Conservation (phyloP, 805 yeast genomes). For the Sungouiella thailandica region DNA sequence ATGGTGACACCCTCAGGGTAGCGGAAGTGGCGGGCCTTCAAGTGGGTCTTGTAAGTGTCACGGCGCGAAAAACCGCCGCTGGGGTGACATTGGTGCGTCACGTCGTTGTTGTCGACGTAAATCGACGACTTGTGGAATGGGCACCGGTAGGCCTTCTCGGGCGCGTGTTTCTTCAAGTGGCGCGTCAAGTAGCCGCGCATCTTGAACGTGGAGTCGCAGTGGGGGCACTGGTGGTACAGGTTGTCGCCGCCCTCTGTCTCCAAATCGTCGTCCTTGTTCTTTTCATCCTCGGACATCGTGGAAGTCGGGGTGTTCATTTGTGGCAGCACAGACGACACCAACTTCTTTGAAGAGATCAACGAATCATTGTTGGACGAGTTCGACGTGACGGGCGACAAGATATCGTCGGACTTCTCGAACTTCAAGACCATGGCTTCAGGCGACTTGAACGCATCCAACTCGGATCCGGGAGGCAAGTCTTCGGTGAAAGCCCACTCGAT, state of each 20-base stretch:
- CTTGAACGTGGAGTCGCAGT: constrained; percentile 45
- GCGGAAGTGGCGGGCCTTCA: constrained; percentile 51
- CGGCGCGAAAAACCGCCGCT: constrained; percentile 56
- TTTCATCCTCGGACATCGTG: constrained; percentile 19
- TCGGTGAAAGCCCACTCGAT: constrained; percentile 55
- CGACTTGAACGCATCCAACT: constrained; percentile 24
- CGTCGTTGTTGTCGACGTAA: constrained; percentile 35
- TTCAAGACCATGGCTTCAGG: constrained; percentile 2
- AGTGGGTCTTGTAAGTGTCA: constrained; percentile 55
- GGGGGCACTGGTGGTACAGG: constrained; percentile 38
- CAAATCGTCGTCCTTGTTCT: constrained; percentile 13
- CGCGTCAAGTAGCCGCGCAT: constrained; percentile 52
- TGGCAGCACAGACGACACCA: constrained; percentile 14
- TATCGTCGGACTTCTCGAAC: constrained; percentile 5
- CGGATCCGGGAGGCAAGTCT: constrained; percentile 24
- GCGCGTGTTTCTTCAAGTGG: constrained; percentile 49
- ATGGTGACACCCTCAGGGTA: constrained; percentile 54
- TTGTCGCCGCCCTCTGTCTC: constrained; percentile 14
- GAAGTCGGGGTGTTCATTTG: constrained; percentile 29
- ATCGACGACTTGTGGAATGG: constrained; percentile 42
- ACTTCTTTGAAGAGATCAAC: constrained; percentile 16
- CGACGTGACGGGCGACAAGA: constrained; percentile 35
- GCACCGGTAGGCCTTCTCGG: constrained; percentile 48
- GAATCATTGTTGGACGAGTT: constrained; percentile 33
- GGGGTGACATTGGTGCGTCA: constrained; percentile 47